Percentiles rank a stretch among this genome's conserved stretches.
Conservation (phyloP, 768 basidiomycete genomes). For the Vararia minispora region DNA sequence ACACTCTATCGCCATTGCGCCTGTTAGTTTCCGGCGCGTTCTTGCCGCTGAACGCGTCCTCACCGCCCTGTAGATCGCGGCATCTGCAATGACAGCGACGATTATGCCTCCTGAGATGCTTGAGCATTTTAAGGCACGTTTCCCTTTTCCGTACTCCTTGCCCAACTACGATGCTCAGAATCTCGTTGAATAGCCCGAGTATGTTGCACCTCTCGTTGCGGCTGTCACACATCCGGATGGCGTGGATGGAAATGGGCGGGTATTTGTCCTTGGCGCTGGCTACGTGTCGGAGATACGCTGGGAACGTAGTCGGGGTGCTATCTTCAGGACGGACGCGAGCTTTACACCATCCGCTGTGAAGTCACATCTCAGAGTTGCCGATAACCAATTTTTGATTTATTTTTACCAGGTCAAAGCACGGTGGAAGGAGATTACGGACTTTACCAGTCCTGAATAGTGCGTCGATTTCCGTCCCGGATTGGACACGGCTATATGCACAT, state of each 20-base stretch:
- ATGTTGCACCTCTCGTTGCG: conserved; percentile 85
- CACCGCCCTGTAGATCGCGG: conserved; percentile 57
- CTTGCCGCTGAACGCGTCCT: neutral
- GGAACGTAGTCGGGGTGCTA: conserved; percentile 78
- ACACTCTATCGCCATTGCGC: conserved; percentile 78
- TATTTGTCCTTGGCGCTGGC: conserved; percentile 92
- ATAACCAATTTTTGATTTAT: neutral
- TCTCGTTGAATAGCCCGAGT: conserved; percentile 53
- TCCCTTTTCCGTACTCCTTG: neutral
- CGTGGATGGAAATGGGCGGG: conserved; percentile 64
- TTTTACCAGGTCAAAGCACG: conserved; percentile 58
- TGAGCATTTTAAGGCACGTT: conserved; percentile 60
- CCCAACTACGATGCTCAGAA: neutral
- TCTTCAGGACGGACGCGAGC: conserved; percentile 82
- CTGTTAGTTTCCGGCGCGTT: conserved; percentile 48
- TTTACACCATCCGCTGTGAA: conserved; percentile 90
- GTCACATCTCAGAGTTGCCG: neutral
- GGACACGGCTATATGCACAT: too few species aligned
- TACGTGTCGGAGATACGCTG: conserved; percentile 87
- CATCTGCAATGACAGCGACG: conserved; percentile 92
- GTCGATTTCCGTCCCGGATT: too few species aligned
- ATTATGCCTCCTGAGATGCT: conserved; percentile 93
- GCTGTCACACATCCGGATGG: conserved; percentile 82
- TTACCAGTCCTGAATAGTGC: conserved; percentile 58
- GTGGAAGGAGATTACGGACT: conserved; percentile 78